phyloP scores from a whole-genome alignment of 495 filamentous ascomycete genomes.

The Darksidea phi region DNA sequence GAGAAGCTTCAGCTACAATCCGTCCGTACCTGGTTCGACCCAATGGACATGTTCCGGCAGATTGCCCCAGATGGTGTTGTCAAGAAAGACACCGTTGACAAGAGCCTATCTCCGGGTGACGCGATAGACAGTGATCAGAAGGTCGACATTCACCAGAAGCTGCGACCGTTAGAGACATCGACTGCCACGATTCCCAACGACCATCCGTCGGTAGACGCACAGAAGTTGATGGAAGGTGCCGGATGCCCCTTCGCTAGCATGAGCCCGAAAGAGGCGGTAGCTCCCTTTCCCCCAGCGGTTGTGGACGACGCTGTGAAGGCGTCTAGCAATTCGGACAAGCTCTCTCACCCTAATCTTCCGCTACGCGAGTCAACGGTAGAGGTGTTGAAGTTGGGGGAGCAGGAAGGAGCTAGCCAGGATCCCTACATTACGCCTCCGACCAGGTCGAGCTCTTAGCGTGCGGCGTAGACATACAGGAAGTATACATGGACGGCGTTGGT shows the following conservation, averaged over 20 bases:
- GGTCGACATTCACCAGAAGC: conserved; percentile 16
- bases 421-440: not conserved
- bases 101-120: conserved; percentile 16
- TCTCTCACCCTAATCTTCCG: not conserved
- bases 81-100: conserved; percentile 41
- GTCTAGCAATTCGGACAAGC: not conserved
- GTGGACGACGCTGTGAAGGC: not conserved
- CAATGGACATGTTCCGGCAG: conserved; percentile 65
- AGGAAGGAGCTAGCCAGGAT: not conserved
- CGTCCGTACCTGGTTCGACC: conserved; percentile 64
- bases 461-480: too few relatives aligned
- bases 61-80: conserved; percentile 52
- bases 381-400: not conserved
- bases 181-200: not conserved
- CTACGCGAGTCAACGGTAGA: not conserved
- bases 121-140: conserved; percentile 19
- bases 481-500: too few relatives aligned
- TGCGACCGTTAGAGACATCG: not conserved
- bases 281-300: not conserved
- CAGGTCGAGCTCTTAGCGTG: too few relatives aligned
- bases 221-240: conserved; percentile 1
- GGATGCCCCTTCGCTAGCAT: conserved; percentile 1
- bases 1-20: conserved; percentile 56
- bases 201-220: not conserved
- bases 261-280: not conserved